phyloP scores from a whole-genome alignment of 1,139 yeast species.

The Sporopachydermia cereana region DNA sequence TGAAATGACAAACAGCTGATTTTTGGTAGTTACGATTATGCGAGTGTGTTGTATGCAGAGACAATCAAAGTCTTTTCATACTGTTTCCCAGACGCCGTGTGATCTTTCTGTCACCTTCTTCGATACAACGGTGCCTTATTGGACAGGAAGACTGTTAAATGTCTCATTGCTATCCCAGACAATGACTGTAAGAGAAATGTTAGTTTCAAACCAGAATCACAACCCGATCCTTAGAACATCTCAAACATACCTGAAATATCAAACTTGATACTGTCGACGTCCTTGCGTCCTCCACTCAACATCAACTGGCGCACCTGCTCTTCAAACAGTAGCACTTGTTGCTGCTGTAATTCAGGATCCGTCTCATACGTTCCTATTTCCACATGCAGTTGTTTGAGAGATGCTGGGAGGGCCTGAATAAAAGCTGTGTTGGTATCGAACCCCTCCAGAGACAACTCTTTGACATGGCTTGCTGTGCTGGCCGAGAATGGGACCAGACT shows the following conservation, averaged over 20 bases:
- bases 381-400: slow-evolving; percentile 11
- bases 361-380: slow-evolving; percentile 10
- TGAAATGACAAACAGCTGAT: no score
- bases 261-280: not conserved
- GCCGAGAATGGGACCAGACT: slow-evolving; percentile 8
- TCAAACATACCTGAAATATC: not conserved
- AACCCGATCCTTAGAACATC: not conserved
- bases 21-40: no score
- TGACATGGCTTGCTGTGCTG: slow-evolving; percentile 10
- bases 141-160: not conserved
- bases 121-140: no score
- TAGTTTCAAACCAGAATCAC: no score
- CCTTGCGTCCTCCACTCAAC: not conserved
- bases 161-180: not conserved
- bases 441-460: slow-evolving; percentile 14
- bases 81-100: no score
- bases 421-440: slow-evolving; percentile 15
- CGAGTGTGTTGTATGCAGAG: no score
- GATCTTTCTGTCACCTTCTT: no score
- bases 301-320: not conserved
- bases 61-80: no score
- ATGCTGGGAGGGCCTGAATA: slow-evolving; percentile 12
- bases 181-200: not conserved
- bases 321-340: not conserved
- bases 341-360: not conserved